phyloP scores from a whole-genome alignment of 2,329 filamentous ascomycete species.

The Cercospora sesami region DNA sequence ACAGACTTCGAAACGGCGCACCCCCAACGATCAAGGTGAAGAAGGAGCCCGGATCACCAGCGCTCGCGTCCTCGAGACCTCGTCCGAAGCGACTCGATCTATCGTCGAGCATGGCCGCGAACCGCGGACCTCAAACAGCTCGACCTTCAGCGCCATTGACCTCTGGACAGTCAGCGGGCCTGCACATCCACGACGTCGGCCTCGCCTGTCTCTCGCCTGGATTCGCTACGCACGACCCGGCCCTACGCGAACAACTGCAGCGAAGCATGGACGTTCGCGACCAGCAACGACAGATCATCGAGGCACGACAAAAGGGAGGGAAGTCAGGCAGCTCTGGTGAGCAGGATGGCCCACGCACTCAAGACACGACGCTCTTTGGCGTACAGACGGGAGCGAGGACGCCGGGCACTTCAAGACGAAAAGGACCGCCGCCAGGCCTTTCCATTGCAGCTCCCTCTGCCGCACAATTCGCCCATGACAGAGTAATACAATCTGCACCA shows the following conservation, averaged over 20 bases:
- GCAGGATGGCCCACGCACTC: slow-evolving; percentile 37
- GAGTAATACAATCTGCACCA: slow-evolving; percentile 94
- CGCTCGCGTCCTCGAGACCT: slow-evolving; percentile 70
- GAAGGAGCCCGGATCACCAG: slow-evolving; percentile 89
- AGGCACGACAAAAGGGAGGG: slow-evolving; percentile 84
- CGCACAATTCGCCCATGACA: slow-evolving; percentile 86
- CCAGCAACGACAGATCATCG: slow-evolving; percentile 92
- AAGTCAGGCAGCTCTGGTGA: slow-evolving; percentile 51
- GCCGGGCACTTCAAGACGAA: slow-evolving; percentile 71
- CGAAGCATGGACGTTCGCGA: slow-evolving; percentile 90
- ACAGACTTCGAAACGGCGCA: slow-evolving; percentile 55
- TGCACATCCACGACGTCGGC: slow-evolving; percentile 88
- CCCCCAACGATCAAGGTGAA: slow-evolving; percentile 87
- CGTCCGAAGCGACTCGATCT: slow-evolving; percentile 76
- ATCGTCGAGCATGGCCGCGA: slow-evolving; percentile 53
- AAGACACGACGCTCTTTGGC: slow-evolving; percentile 47
- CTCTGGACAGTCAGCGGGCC: slow-evolving; percentile 67
- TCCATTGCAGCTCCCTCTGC: slow-evolving; percentile 95
- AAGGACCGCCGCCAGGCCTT: slow-evolving; percentile 77
- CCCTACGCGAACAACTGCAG: slow-evolving; percentile 93
- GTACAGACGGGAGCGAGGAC: slow-evolving; percentile 58
- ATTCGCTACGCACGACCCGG: slow-evolving; percentile 93
- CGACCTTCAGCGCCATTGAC: slow-evolving; percentile 73
- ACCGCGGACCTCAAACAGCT: slow-evolving; percentile 42
- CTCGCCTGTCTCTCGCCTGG: slow-evolving; percentile 92